phyloP scores from a whole-genome alignment of 176 grass and related monocot genomes.

The Raddia guianensis region DNA sequence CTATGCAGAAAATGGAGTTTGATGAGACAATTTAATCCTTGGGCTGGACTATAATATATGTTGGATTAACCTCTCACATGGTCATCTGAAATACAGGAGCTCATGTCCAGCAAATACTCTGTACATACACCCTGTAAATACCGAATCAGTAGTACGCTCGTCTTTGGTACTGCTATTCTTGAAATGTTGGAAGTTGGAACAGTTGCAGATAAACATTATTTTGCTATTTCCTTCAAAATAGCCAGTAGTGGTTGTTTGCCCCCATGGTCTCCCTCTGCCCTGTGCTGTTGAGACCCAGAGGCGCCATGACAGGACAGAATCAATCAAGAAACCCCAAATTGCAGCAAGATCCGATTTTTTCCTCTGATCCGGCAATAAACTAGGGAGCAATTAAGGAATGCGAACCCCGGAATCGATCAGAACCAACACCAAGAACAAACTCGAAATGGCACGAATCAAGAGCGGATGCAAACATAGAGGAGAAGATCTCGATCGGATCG shows the following conservation, averaged over 20 bases:
- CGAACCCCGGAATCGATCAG: neutral
- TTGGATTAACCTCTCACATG: conserved; percentile 30
- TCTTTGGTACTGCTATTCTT: conserved; percentile 17
- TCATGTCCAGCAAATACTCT: conserved; percentile 28
- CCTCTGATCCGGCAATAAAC: neutral
- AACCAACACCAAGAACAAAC: neutral
- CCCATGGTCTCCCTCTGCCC: neutral
- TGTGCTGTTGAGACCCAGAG: conserved; percentile 7
- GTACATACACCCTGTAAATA: conserved; percentile 54
- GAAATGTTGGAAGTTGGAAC: conserved; percentile 34
- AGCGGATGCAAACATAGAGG: no score
- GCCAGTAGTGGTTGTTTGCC: conserved; percentile 10
- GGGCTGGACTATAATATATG: neutral
- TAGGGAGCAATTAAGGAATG: neutral
- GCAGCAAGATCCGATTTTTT: neutral
- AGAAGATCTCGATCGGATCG: neutral
- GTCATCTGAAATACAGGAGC: conserved; percentile 19
- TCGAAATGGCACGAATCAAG: no score
- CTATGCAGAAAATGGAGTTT: conserved; percentile 60
- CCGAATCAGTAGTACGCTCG: conserved; percentile 6
- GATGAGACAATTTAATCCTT: conserved; percentile 45
- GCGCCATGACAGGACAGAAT: neutral
- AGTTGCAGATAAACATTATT: conserved; percentile 48
- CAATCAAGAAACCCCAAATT: conserved; percentile 41
- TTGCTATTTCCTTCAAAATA: conserved; percentile 41